Conservation (phyloP, 208 protist species). For the Leishmania braziliensis region DNA sequence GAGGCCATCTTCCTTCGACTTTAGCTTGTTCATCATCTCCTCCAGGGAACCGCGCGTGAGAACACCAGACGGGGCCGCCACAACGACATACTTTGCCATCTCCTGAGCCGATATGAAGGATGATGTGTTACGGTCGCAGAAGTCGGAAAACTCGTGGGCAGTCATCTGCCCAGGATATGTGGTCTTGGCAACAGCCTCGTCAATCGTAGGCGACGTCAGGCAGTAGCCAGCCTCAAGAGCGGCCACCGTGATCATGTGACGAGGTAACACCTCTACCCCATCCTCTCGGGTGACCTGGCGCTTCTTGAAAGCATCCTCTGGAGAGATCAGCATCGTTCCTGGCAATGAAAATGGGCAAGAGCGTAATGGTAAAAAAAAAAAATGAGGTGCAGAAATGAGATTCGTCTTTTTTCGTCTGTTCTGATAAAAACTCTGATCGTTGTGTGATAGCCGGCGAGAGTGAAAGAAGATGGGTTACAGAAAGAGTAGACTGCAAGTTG, state of each 20-base stretch:
- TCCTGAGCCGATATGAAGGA: constrained; percentile 46
- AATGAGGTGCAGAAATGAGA: neutral
- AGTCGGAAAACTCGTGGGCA: constrained; percentile 58
- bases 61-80: constrained; percentile 66
- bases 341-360: neutral
- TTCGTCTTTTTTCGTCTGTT: neutral
- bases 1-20: constrained; percentile 43
- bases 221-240: constrained; percentile 83
- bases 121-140: constrained; percentile 69
- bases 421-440: neutral
- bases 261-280: constrained; percentile 65
- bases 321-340: constrained; percentile 58
- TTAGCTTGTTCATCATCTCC: constrained; percentile 54
- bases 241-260: constrained; percentile 64
- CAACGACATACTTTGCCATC: constrained; percentile 73
- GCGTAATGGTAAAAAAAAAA: neutral
- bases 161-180: constrained; percentile 78
- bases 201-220: constrained; percentile 54
- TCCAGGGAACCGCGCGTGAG: constrained; percentile 82
- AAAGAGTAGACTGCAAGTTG: neutral
- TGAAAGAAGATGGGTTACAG: neutral
- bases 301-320: constrained; percentile 69
- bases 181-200: constrained; percentile 53
- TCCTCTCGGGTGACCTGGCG: constrained; percentile 67
- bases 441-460: neutral